Percentiles rank a stretch among this genome's conserved stretches.
Evolutionary conservation across 371 early-diverging fungal genomes (phyloP).

Genomic region (Phascolomyces articulosus): DNA sequence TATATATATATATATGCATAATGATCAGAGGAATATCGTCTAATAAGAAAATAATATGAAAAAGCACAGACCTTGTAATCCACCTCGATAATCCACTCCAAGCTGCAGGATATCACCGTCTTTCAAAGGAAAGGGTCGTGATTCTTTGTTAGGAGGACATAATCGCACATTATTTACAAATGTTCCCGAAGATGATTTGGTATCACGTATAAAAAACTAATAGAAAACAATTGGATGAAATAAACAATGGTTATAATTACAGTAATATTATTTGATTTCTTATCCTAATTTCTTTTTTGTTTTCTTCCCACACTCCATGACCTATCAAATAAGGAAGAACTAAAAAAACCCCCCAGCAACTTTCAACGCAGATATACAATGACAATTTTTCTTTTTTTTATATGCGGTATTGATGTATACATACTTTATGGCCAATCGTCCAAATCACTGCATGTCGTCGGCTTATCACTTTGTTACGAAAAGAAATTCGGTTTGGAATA

Average conservation of each 20-base stretch:
- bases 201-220: constrained; percentile 52
- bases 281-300: not conserved
- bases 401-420: not conserved
- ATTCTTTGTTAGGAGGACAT: constrained; percentile 82
- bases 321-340: too few species aligned
- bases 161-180: constrained; percentile 91
- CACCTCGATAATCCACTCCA: constrained; percentile 77
- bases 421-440: constrained; percentile 9
- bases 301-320: not conserved
- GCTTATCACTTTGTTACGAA: constrained; percentile 27
- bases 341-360: too few species aligned
- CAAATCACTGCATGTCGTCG: constrained; percentile 25
- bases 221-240: too few species aligned
- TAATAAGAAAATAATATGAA: not conserved
- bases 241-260: too few species aligned
- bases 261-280: too few species aligned
- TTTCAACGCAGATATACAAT: too few species aligned
- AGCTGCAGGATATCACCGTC: constrained; percentile 93
- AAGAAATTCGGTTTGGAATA: constrained; percentile 60
- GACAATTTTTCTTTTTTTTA: too few species aligned
- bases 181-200: constrained; percentile 93
- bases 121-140: constrained; percentile 74
- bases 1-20: constrained; percentile 20
- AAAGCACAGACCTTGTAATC: constrained; percentile 8
- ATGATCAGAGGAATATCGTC: not conserved